phyloP scores from a whole-genome alignment of 495 filamentous ascomycete genomes.

The Annulohypoxylon bovei region DNA sequence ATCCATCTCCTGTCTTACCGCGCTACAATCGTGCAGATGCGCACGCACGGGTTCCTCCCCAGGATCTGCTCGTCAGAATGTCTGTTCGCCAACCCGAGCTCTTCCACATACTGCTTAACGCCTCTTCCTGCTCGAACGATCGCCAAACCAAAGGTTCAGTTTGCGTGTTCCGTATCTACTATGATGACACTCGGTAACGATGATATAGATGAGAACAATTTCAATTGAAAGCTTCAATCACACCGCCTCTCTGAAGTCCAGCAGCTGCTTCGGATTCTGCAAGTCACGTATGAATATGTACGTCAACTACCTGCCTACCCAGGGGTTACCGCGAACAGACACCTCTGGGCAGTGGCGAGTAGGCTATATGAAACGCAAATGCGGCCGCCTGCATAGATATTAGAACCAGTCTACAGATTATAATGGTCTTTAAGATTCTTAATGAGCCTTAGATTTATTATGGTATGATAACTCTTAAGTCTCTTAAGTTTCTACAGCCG shows the following conservation, averaged over 20 bases:
- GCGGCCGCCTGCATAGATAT: constrained; percentile 29
- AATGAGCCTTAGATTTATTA: constrained; percentile 11
- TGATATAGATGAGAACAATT: not conserved
- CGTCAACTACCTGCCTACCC: constrained; percentile 8
- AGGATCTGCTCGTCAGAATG: constrained; percentile 25
- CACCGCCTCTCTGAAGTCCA: constrained; percentile 24
- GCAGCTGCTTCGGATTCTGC: constrained; percentile 21
- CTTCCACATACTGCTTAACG: not conserved
- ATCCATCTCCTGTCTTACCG: constrained; percentile 20
- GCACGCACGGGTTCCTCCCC: constrained; percentile 16
- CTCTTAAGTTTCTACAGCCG: not conserved
- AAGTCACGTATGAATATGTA: constrained; percentile 30
- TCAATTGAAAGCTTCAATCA: constrained; percentile 15
- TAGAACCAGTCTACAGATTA: constrained; percentile 8
- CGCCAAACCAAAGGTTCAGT: not conserved
- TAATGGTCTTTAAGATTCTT: constrained; percentile 16
- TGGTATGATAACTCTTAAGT: constrained; percentile 5
- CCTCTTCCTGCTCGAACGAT: constrained; percentile 18
- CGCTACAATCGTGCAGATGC: constrained; percentile 27
- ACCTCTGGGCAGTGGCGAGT: constrained; percentile 33
- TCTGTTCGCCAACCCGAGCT: constrained; percentile 24
- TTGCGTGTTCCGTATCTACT: not conserved
- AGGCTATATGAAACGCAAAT: constrained; percentile 37
- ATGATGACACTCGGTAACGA: not conserved
- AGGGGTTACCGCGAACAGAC: constrained; percentile 37